Conservation (phyloP, 495 filamentous ascomycete species). For the Penicillium diatomitis region DNA sequence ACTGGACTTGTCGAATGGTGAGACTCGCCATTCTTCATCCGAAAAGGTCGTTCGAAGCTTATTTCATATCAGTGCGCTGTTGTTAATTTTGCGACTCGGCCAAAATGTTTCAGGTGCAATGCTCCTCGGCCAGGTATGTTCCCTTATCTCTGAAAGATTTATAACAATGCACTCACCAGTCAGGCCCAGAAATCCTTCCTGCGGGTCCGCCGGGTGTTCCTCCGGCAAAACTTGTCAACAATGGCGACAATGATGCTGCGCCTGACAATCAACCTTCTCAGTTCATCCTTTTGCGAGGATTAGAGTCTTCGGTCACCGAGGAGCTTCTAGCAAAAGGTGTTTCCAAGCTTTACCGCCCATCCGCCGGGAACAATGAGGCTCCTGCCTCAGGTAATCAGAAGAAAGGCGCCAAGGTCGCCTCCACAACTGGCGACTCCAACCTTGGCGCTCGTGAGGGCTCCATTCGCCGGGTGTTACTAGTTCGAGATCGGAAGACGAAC, state of each 20-base stretch:
- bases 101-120: constrained; percentile 68
- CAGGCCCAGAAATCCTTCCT: constrained; percentile 12
- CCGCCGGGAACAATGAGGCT: constrained; percentile 12
- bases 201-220: constrained; percentile 25
- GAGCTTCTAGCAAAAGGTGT: constrained; percentile 71
- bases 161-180: constrained; percentile 10
- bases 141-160: not conserved
- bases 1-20: constrained; percentile 72
- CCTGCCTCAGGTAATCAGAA: constrained; percentile 21
- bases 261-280: constrained; percentile 68
- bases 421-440: constrained; percentile 63
- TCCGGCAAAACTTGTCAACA: constrained; percentile 41
- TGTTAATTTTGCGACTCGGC: constrained; percentile 61
- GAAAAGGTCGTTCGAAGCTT: too few species aligned
- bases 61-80: constrained; percentile 52
- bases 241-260: constrained; percentile 73
- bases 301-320: constrained; percentile 69
- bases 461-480: constrained; percentile 66
- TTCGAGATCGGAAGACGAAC: constrained; percentile 63
- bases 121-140: constrained; percentile 57
- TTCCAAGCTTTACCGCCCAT: constrained; percentile 62
- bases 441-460: constrained; percentile 70
- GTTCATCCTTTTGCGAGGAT: constrained; percentile 66
- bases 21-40: constrained; percentile 8
- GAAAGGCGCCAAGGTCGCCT: constrained; percentile 59